Percentiles rank a stretch among this genome's conserved stretches.
Evolutionary conservation across 2,329 filamentous ascomycete genomes (phyloP).

Genomic region (Exophiala lecanii-corni): DNA sequence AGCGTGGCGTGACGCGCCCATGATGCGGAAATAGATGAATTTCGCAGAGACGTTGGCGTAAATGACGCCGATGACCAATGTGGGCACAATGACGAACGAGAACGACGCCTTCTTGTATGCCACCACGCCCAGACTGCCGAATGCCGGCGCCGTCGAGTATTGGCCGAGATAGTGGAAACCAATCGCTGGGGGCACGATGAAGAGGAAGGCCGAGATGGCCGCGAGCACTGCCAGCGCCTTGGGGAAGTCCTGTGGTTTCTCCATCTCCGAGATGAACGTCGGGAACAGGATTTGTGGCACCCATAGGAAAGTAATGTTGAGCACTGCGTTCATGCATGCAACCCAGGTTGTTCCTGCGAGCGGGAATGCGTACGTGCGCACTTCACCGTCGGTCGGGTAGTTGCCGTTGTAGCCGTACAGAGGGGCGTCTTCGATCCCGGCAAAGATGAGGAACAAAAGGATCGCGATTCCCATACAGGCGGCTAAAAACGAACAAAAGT

Average conservation of each 20-base stretch:
- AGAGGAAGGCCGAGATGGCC: slow-evolving; percentile 43
- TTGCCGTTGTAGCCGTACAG: slow-evolving; percentile 43
- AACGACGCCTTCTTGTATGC: slow-evolving; percentile 48
- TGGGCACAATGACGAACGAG: slow-evolving; percentile 49
- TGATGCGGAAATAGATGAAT: slow-evolving; percentile 42
- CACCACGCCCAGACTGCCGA: slow-evolving; percentile 42
- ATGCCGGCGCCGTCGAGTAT: slow-evolving; percentile 48
- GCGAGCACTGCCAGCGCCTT: slow-evolving; percentile 46
- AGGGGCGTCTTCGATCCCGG: slow-evolving; percentile 43
- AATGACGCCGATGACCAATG: slow-evolving; percentile 47
- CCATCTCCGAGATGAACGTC: slow-evolving; percentile 50
- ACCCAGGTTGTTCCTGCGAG: slow-evolving; percentile 45
- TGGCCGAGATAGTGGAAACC: slow-evolving; percentile 48
- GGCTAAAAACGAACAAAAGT: too few species aligned
- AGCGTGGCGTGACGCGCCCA: slow-evolving; percentile 42
- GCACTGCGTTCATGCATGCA: slow-evolving; percentile 46
- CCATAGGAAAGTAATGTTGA: slow-evolving; percentile 49
- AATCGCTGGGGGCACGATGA: slow-evolving; percentile 47
- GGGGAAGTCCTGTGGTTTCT: slow-evolving; percentile 47
- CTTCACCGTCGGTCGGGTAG: slow-evolving; percentile 42
- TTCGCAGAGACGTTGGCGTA: slow-evolving; percentile 48
- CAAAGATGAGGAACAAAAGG: slow-evolving; percentile 47
- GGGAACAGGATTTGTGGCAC: slow-evolving; percentile 51
- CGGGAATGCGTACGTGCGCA: slow-evolving; percentile 47
- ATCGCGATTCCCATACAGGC: slow-evolving; percentile 47